Evolutionary conservation across 805 yeast species (phyloP), one percentile per base, ranked within the genome.

Genomic region (Pichia pseudocactophila): DNA sequence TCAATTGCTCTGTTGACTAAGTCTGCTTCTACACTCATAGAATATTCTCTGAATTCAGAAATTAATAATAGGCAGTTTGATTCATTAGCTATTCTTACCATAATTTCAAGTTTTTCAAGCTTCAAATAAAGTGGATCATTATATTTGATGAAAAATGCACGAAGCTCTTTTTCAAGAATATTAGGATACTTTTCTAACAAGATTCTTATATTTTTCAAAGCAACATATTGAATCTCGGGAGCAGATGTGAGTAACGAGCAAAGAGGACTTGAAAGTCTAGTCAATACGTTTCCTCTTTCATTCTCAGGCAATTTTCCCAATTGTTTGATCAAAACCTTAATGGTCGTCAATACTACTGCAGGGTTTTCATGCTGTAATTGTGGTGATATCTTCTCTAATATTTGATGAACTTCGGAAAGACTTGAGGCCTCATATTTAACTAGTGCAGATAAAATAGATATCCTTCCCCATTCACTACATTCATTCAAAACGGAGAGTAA

Each of bases 381-480:
- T 12, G 98, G 97, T 9, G 85, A 75, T 9, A 87, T 88, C 48
- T 96, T 73, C 55, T 90, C 97, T 48, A 90, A 74, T 42, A 90
- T 85, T 56, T 85, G 88, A 46, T 74, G 78, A 2, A 95, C 88
- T 57, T 89, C 96, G 13, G 71, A 66, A 2, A 66, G 58, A 36
- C 70, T 74, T 2, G 58, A 54, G 0, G 94, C 70, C 5, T 67
- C 57, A 59, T 81, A 90, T 36, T 82, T 89, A 7, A 87, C 72
- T 49, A 92, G 65, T 1, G 96, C 88, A 1, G 84, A 76, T 45
- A 92, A 69, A 35, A 92, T 84, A 1, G 97, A 77, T 50, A 92
- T 83, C 56, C 98, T 75, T 10, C 98, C 98, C 99, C 99, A 92
- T 65, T 92, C 99, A 0, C 97, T 89, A 65, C 97, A 90, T 65